These are phyloP conservation scores for Herpotrichia juniperi DNA, from an alignment of 2,329 filamentous ascomycete species.

Conservation along the genomic window DNA sequence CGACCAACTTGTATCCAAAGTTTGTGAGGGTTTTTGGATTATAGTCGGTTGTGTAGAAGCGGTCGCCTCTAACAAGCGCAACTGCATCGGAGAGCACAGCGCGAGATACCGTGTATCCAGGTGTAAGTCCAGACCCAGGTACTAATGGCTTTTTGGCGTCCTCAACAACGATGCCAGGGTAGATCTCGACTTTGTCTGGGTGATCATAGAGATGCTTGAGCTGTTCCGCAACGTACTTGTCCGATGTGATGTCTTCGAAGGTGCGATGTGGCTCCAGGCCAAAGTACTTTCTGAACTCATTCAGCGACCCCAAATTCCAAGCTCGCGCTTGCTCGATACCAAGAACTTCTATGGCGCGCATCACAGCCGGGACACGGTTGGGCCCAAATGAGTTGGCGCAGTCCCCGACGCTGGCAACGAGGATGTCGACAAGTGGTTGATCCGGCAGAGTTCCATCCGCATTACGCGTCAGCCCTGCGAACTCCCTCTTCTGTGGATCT, in stretches of 20 bases:
- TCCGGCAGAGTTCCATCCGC: slow-evolving; percentile 74
- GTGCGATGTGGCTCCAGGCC: slow-evolving; percentile 75
- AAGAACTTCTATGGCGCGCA: slow-evolving; percentile 79
- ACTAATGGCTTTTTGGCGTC: slow-evolving; percentile 74
- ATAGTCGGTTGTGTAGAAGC: slow-evolving; percentile 79
- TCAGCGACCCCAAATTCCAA: slow-evolving; percentile 80
- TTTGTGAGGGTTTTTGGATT: slow-evolving; percentile 75
- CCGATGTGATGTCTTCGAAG: slow-evolving; percentile 84
- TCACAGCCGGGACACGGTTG: slow-evolving; percentile 73
- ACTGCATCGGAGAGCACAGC: slow-evolving; percentile 81
- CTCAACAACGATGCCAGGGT: slow-evolving; percentile 78
- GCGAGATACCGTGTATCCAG: slow-evolving; percentile 77
- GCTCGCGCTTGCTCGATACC: slow-evolving; percentile 78
- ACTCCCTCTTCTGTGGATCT: slow-evolving; percentile 73
- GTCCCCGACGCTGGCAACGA: slow-evolving; percentile 75
- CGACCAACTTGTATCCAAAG: slow-evolving; percentile 80
- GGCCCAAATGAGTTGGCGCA: slow-evolving; percentile 66
- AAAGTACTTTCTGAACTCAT: slow-evolving; percentile 86
- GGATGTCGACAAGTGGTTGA: slow-evolving; percentile 74
- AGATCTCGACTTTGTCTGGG: slow-evolving; percentile 80
- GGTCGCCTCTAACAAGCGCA: slow-evolving; percentile 76
- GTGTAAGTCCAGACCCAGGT: slow-evolving; percentile 73
- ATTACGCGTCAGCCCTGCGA: slow-evolving; percentile 69
- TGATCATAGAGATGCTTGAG: slow-evolving; percentile 69
- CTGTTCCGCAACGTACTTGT: slow-evolving; percentile 71